Evolutionary conservation across 2,329 filamentous ascomycete genomes (phyloP), one percentile per base, ranked within the genome.

Genomic region (Fusarium sulawesiense): DNA sequence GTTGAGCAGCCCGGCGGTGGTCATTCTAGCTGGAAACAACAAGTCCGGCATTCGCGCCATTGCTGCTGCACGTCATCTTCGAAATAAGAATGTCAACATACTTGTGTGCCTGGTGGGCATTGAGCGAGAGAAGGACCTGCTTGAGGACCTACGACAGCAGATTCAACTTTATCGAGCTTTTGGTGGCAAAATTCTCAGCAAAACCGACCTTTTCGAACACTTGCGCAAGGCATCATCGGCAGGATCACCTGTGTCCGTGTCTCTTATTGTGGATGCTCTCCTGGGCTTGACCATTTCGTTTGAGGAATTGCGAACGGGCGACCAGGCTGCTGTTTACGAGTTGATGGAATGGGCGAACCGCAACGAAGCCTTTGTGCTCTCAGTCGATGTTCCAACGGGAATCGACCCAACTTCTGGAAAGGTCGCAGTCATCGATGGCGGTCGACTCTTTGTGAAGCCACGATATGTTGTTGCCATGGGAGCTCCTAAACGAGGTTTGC

Each of bases 21-120:
- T 97, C 23, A 88, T 98, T 9, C 85, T 98, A n/a, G 94, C 93
- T 0, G 95, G 96, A n/a, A 98, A 98, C 79, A 95, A 97, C 79
- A 93, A 93, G 71, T 94, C 91, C 1, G 94, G 95, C 41, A 91
- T 93, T 40, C 88, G 95, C 62, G 93, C 94, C 5, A 86, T 98
- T 56, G 92, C 93, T 16, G 94, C 94, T 6, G 94, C 91, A 29
- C 89, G 96, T 7, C 94, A 98, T 78, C 86, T 98, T 11, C 89
- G 93, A 54, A 95, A 94, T 76, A 92, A 94, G 69, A 92, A 92
- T 21, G 84, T 93, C 57, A 91, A 93, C 59, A 90, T 97, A 40
- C 88, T 97, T 47, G 86, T 97, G 9, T 96, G 93, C 65, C 86
- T 98, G 10, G 89, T 97, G 6, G 93, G 94, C 1, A 89, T 95